These are phyloP conservation scores for Psilocybe sp. DNA, from an alignment of 768 basidiomycete genomes.

Conservation along the genomic window DNA sequence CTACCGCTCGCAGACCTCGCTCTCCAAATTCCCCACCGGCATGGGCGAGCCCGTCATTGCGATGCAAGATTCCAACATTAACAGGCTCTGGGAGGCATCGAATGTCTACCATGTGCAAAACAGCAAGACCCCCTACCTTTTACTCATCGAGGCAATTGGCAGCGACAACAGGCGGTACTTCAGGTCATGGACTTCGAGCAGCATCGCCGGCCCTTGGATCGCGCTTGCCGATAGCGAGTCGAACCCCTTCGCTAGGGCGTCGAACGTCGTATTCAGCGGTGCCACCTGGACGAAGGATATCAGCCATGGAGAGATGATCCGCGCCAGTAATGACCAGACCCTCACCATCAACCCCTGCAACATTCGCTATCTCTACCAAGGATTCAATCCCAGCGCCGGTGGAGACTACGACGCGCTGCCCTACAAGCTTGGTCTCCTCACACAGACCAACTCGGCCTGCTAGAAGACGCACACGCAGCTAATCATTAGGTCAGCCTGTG, in stretches of 20 bases:
- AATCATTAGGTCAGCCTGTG: too few species aligned
- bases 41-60: conserved; percentile 17
- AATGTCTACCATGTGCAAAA: conserved; percentile 9
- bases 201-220: conserved; percentile 11
- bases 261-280: conserved; percentile 9
- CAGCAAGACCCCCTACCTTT: conserved; percentile 6
- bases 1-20: conserved; percentile 16
- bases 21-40: conserved; percentile 16
- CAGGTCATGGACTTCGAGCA: conserved; percentile 15
- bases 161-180: conserved; percentile 12
- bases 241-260: conserved; percentile 14
- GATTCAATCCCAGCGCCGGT: conserved; percentile 6
- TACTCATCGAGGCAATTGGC: conserved; percentile 18
- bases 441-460: conserved; percentile 15
- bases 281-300: conserved; percentile 15
- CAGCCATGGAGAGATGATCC: conserved; percentile 21
- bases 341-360: conserved; percentile 15
- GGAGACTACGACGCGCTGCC: conserved; percentile 10
- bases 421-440: conserved; percentile 13
- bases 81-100: conserved; percentile 13
- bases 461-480: background rate
- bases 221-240: conserved; percentile 6
- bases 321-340: conserved; percentile 14
- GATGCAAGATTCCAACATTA: conserved; percentile 10
- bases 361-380: conserved; percentile 16